phyloP scores from a whole-genome alignment of 2,329 filamentous ascomycete species.

The Cercospora zeae-maydis region DNA sequence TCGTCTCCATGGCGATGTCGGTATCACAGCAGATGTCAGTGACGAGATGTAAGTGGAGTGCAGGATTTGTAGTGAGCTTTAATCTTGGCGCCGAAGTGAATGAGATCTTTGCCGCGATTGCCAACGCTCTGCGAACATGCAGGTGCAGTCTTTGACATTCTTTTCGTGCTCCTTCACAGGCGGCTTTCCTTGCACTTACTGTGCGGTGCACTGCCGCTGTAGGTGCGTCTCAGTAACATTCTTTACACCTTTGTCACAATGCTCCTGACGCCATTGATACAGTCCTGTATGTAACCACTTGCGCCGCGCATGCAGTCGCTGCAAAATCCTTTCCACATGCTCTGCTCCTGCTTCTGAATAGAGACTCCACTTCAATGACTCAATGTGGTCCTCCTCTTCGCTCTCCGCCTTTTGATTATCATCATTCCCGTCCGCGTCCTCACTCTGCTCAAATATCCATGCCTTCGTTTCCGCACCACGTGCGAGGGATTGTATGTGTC shows the following conservation, averaged over 20 bases:
- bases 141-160: background rate
- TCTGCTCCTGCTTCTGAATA: background rate
- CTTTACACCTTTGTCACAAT: background rate
- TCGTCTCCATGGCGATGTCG: background rate
- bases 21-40: background rate
- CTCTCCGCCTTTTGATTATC: conserved; percentile 51
- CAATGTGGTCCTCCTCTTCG: conserved; percentile 52
- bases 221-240: no score
- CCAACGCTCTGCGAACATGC: background rate
- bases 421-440: conserved; percentile 52
- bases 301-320: background rate
- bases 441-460: conserved; percentile 57
- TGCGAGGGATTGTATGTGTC: conserved; percentile 59
- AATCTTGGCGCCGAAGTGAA: background rate
- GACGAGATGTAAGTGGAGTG: background rate
- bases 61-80: background rate
- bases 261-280: background rate
- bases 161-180: background rate
- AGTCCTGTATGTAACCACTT: background rate
- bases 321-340: background rate
- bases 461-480: conserved; percentile 58
- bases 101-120: background rate
- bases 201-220: background rate
- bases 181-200: background rate
- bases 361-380: conserved; percentile 45